Conservation (phyloP, 1,139 yeast genomes). For the Suhomyces choctaworum region DNA sequence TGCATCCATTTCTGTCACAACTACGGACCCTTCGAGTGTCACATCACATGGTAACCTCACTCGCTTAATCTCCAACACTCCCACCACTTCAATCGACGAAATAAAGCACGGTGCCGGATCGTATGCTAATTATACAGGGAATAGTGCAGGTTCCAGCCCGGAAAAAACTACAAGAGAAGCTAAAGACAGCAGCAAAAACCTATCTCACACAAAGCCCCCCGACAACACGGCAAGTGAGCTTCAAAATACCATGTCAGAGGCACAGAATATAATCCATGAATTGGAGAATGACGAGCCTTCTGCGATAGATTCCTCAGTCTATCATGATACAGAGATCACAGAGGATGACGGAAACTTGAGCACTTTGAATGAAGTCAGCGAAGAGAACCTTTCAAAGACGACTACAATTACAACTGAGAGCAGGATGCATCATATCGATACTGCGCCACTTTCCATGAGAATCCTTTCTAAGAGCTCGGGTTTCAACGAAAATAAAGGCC, state of each 20-base stretch:
- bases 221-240: background rate
- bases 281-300: background rate
- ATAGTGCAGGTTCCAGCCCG: constrained; percentile 5
- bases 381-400: constrained; percentile 13
- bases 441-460: no score
- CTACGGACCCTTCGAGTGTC: constrained; percentile 19
- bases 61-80: constrained; percentile 36
- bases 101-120: background rate
- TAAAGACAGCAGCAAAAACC: background rate
- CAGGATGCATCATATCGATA: no score
- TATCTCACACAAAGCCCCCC: background rate
- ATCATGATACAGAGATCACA: background rate
- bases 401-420: constrained; percentile 1
- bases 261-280: background rate
- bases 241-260: background rate
- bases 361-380: constrained; percentile 16
- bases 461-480: no score
- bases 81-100: constrained; percentile 34
- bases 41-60: constrained; percentile 29
- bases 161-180: background rate
- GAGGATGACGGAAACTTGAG: constrained; percentile 11
- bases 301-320: background rate
- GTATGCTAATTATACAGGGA: background rate
- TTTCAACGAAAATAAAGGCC: no score
- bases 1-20: constrained; percentile 11